Evolutionary conservation across 1,139 yeast genomes (phyloP), one percentile per base, ranked within the genome.

Genomic region (Blastobotrys apis): DNA sequence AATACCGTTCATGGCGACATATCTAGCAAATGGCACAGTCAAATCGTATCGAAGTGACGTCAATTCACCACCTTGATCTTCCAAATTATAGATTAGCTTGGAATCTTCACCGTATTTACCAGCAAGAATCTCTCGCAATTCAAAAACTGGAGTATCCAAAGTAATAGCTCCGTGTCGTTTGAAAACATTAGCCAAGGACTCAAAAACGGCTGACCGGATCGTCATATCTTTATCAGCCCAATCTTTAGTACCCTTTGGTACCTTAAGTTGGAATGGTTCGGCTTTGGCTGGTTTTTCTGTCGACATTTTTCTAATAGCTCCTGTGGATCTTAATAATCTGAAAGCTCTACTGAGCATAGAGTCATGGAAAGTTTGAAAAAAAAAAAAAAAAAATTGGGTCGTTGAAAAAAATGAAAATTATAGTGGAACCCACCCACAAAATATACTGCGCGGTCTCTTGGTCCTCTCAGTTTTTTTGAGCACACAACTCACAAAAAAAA

Each of bases 101-200:
- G 97, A 88, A 64, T 92, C 98, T 68, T 92, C 98, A 63, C 98
- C 98, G 65, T 92, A 92, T 66, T 92, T 92, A 35, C 98, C 98
- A 22, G 97, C 81, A 51, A 92, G 75, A 57, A 92, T 92, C 66
- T 92, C 98, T 58, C 96, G 78, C 55, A 90, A 74, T 67, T 92
- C 98, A 60, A 92, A 92, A 5, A 92, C 98, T 9, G 98, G 98
- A 1, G 98, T 92, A 63, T 92, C 98, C 53, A 92, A 87, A 40
- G 98, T 90, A 31, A 88, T 95, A 66, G 94, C 98, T 52, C 98
- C 98, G 65, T 92, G 98, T 59, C 88, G 83, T 68, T 88, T 84
- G 75, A 92, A 92, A 46, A 90, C 68, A 2, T 71, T 62, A 30
- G 90, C 78, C 53, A 92, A 69, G 13, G 87, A 77, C 43, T 73